Conservation (phyloP, 2,329 filamentous ascomycete species). For the Mycogone perniciosa region DNA sequence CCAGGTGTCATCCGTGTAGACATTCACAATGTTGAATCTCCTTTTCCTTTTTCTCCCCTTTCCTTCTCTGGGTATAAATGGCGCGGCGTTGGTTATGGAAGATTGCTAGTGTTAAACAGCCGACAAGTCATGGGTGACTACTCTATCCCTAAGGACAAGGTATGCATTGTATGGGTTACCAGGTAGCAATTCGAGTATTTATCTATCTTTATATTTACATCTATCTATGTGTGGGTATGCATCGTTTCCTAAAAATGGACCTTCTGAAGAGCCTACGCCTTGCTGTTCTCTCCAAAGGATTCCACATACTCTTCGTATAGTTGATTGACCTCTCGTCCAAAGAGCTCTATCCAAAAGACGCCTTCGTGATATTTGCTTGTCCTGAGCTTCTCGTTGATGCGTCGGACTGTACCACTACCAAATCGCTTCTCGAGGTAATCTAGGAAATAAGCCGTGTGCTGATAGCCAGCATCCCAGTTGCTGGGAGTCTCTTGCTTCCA, state of each 20-base stretch:
- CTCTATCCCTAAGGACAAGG: not conserved
- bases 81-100: slow-evolving; percentile 11
- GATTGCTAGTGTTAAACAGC: not conserved
- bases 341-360: slow-evolving; percentile 60
- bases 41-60: not conserved
- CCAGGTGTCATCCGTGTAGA: not conserved
- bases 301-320: slow-evolving; percentile 69
- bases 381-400: slow-evolving; percentile 62
- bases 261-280: not conserved
- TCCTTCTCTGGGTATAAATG: slow-evolving; percentile 2
- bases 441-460: slow-evolving; percentile 86
- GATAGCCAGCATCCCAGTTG: slow-evolving; percentile 84
- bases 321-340: slow-evolving; percentile 58
- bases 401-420: slow-evolving; percentile 52
- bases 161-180: not conserved
- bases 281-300: slow-evolving; percentile 15
- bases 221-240: not conserved
- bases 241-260: not conserved
- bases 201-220: not conserved
- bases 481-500: slow-evolving; percentile 59
- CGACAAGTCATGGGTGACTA: not conserved
- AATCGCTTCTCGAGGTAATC: slow-evolving; percentile 71
- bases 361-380: slow-evolving; percentile 57
- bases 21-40: not conserved
- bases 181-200: not conserved